Base-by-base conservation (phyloP, 202 grass and related monocot genomes). In the Eragrostis tef region DNA sequence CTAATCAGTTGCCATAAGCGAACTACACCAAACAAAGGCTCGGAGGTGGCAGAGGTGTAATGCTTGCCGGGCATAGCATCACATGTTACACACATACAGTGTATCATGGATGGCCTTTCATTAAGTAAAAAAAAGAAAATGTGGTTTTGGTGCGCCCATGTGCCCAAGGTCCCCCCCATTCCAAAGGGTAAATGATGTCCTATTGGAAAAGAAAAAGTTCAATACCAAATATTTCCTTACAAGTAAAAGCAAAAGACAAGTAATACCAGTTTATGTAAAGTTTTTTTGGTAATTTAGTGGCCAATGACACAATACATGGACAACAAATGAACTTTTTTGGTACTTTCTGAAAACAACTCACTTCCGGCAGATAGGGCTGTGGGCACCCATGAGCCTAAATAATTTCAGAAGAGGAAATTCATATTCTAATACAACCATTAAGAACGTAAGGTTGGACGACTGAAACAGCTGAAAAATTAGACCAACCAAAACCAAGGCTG, bases 281-380 rank as follows among this genome's bases (percentile, higher is more conserved):
- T 2, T 29, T 29, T 47, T 63, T 47, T 4, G 22, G 5, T 77
- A 72, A 77, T 77, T 50, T 50, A 78, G 65, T 51, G 26, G 16
- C 8, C 21, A 39, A 4, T 10, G 11, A 78, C 0, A 11, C 27
- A 49, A 15, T 64, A 11, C 58, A 77, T 49, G 56, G 15, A 64
- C 45, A 78, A 50, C 5, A 53, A 51, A 42, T 67, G 19, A 42
- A n/a, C 19, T 22, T 41, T 66, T 54, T 43, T 25, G 13, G 29
- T 52, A 11, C 65, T 34, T 48, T n/a, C 19, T 47, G 6, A 10
- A 2, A 50, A 43, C 25, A 48, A 47, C 9, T 31, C 56, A 61
- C 12, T 60, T 24, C 15, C 54, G 26, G 14, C 48, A 26, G 48
- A 54, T 67, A 8, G n/a, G 62, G 3, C 24, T 57, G 50, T 52